Evolutionary conservation across 306 rosid genomes (phyloP).

Genomic region (Calophaca sinica): DNA sequence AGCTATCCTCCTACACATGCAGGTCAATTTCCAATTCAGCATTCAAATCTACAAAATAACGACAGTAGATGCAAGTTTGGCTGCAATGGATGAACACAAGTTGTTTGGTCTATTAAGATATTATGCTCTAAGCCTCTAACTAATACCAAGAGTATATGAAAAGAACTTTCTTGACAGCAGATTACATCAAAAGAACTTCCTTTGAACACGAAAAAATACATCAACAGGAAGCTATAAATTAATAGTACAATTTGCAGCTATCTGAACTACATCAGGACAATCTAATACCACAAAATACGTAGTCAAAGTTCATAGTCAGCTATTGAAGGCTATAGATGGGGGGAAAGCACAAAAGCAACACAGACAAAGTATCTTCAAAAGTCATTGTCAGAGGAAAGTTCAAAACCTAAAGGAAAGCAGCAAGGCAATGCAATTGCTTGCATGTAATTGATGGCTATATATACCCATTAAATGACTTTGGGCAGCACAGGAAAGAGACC

Average conservation of each 20-base stretch:
- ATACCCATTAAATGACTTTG: not conserved
- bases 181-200: not conserved
- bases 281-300: not conserved
- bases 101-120: not conserved
- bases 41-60: not conserved
- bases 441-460: too few relatives aligned
- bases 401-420: too few relatives aligned
- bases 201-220: not conserved
- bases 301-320: not conserved
- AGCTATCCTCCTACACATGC: too few relatives aligned
- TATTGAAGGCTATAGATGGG: not conserved
- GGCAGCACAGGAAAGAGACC: not conserved
- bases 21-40: too few relatives aligned
- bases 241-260: not conserved
- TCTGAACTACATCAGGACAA: not conserved
- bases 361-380: not conserved
- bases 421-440: too few relatives aligned
- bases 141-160: not conserved
- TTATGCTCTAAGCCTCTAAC: not conserved
- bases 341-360: constrained; percentile 3
- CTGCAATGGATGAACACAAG: not conserved
- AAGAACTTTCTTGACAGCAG: not conserved
- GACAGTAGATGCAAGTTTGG: not conserved
- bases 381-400: too few relatives aligned
- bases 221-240: not conserved